Evolutionary conservation across 176 grass and related monocot species (phyloP).

Genomic region (Raddia guianensis): DNA sequence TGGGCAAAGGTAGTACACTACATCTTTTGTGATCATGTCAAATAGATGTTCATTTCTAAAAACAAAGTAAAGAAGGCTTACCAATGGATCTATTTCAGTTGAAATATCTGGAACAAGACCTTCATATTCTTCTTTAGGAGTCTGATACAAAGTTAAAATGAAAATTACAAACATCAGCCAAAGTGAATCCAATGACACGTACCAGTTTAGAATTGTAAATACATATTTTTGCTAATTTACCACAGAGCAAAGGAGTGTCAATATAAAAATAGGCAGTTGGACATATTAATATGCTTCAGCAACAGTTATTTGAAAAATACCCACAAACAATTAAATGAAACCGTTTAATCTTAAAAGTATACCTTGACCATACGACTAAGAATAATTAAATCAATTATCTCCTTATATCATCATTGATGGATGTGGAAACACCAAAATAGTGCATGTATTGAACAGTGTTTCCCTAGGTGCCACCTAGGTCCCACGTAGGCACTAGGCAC

Average conservation of each 20-base stretch:
- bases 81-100: constrained; percentile 28
- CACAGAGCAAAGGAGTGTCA: not conserved
- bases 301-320: not conserved
- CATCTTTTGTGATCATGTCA: not conserved
- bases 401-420: not conserved
- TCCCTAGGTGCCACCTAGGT: too few relatives aligned
- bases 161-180: constrained; percentile 39
- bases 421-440: constrained; percentile 28
- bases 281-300: constrained; percentile 3
- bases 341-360: constrained; percentile 23
- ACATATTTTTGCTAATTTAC: not conserved
- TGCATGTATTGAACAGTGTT: not conserved
- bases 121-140: constrained; percentile 52
- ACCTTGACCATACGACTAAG: not conserved
- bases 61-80: constrained; percentile 34
- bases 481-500: too few relatives aligned
- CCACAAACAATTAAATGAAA: not conserved
- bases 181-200: not conserved
- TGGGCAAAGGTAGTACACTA: not conserved
- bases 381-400: not conserved
- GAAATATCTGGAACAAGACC: constrained; percentile 43
- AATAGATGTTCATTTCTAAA: constrained; percentile 1
- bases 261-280: not conserved
- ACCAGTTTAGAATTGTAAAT: constrained; percentile 6
- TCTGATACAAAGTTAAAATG: constrained; percentile 19